Evolutionary conservation across 345 rosid species (phyloP).

Genomic region (Lumnitzera littorea): DNA sequence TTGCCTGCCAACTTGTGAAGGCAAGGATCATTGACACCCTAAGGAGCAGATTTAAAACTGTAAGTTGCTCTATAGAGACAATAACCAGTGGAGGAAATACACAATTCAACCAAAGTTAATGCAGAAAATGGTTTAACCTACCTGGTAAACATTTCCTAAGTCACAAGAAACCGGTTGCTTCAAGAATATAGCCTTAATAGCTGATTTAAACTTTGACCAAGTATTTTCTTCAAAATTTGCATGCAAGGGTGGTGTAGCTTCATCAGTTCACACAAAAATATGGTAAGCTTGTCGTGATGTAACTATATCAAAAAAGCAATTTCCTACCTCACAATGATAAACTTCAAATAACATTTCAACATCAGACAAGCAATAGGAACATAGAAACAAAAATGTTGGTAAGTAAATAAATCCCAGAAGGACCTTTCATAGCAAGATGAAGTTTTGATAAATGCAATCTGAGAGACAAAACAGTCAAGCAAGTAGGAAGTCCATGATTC

Average conservation of each 20-base stretch:
- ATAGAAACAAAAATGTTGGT: no score
- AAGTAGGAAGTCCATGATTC: no score
- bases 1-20: constrained; percentile 87
- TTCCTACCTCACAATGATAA: constrained; percentile 2
- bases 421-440: no score
- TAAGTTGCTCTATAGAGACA: constrained; percentile 6
- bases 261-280: constrained; percentile 15
- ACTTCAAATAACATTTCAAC: no score
- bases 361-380: no score
- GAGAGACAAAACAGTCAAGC: no score
- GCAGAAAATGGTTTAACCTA: constrained; percentile 9
- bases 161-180: constrained; percentile 66
- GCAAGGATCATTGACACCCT: constrained; percentile 93
- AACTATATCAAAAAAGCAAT: constrained; percentile 3
- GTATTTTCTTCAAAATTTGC: constrained; percentile 82
- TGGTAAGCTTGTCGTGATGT: constrained; percentile 3
- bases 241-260: constrained; percentile 84
- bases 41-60: constrained; percentile 12
- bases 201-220: constrained; percentile 85
- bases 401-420: no score
- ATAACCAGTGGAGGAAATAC: constrained; percentile 8
- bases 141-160: constrained; percentile 87
- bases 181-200: constrained; percentile 88
- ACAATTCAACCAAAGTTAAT: background rate
- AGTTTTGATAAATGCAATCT: no score